These are phyloP conservation scores for Pulveroboletus frians DNA, from an alignment of 768 basidiomycete species.

Conservation along the genomic window DNA sequence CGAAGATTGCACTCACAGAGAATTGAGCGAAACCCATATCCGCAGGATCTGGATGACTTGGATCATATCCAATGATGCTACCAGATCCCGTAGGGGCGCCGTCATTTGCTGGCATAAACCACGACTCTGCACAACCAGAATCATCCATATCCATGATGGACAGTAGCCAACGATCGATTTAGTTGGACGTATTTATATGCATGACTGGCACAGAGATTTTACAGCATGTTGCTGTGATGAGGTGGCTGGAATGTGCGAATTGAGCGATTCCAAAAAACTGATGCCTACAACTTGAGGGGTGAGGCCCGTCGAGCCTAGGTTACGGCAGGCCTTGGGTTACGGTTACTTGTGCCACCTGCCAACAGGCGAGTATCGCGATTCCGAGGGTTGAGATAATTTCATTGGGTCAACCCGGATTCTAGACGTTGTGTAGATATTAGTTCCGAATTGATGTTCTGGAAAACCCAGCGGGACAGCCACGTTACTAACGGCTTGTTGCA, in stretches of 20 bases:
- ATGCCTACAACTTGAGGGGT: neutral
- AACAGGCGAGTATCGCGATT: constrained; percentile 15
- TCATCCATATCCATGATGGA: constrained; percentile 14
- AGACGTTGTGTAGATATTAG: no score
- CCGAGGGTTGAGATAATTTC: constrained; percentile 14
- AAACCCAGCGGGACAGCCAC: constrained; percentile 13
- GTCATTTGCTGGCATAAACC: no score
- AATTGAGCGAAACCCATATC: neutral
- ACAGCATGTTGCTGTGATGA: constrained; percentile 27
- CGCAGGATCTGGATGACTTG: neutral
- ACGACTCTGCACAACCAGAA: no score
- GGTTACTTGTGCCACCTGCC: constrained; percentile 2
- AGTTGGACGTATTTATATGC: constrained; percentile 12
- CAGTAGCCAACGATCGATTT: neutral
- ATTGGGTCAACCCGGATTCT: no score
- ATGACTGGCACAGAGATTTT: neutral
- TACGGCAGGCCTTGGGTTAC: constrained; percentile 1
- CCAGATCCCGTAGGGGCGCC: neutral
- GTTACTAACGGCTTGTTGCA: neutral
- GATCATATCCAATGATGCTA: neutral
- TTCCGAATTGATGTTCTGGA: constrained; percentile 16
- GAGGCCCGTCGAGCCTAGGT: neutral
- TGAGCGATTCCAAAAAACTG: neutral
- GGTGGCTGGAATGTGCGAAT: neutral
- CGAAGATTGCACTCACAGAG: constrained; percentile 12